These are phyloP conservation scores for Bruguiera sexangula DNA, from an alignment of 345 rosid species.

Conservation along the genomic window DNA sequence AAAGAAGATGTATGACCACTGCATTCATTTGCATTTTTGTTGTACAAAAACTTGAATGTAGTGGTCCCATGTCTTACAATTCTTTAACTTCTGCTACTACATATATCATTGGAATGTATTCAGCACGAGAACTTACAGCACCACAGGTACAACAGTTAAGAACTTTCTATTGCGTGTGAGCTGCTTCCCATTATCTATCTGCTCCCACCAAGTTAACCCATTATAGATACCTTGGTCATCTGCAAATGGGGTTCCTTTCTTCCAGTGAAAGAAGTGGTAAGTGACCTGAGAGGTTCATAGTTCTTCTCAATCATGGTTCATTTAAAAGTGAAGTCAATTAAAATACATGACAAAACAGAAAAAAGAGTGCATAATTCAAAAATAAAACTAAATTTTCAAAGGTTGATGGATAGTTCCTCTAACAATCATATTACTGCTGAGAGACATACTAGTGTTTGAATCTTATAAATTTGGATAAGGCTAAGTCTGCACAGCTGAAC, in stretches of 20 bases:
- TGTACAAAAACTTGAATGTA: no score
- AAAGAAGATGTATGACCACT: no score
- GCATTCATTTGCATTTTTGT: no score
- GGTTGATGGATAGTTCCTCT: no score
- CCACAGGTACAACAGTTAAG: constrained; percentile 85
- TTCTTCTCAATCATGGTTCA: constrained; percentile 10
- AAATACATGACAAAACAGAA: not conserved
- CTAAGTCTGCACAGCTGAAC: no score
- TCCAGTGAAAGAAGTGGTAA: constrained; percentile 97
- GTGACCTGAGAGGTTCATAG: constrained; percentile 57
- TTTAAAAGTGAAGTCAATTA: constrained; percentile 1
- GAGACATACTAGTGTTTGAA: no score
- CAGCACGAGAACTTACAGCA: constrained; percentile 59
- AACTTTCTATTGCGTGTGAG: constrained; percentile 93
- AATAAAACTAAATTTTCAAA: not conserved
- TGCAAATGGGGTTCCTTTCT: constrained; percentile 95
- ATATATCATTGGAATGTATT: not conserved
- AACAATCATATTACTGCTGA: no score
- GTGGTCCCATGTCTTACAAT: no score
- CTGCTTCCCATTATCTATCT: constrained; percentile 91
- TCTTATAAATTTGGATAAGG: no score
- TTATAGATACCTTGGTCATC: constrained; percentile 99
- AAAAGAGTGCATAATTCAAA: not conserved
- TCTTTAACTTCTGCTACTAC: not conserved
- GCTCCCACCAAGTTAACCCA: constrained; percentile 97